Conservation (phyloP, 2,329 filamentous ascomycete species). For the Fusarium chuoi region DNA sequence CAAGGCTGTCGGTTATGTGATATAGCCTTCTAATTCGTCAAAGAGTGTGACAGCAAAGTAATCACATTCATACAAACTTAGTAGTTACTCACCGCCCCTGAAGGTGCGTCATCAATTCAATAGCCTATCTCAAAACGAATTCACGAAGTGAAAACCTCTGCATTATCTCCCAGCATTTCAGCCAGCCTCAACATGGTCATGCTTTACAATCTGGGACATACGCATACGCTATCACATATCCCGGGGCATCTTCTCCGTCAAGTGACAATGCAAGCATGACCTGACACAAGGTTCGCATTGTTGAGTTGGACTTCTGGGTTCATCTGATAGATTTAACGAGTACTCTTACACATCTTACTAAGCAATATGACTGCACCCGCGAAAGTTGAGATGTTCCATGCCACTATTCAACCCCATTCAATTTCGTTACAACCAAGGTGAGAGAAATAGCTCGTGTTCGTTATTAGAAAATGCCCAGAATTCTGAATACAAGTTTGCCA, state of each 20-base stretch:
- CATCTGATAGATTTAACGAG: accelerated
- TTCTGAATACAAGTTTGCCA: too few relatives aligned
- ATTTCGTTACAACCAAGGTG: too few relatives aligned
- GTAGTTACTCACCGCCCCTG: neutral
- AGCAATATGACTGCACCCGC: neutral
- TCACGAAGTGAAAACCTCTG: too few relatives aligned
- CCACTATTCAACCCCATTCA: neutral
- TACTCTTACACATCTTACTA: neutral
- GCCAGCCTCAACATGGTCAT: neutral
- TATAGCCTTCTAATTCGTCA: neutral
- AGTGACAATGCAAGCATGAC: neutral
- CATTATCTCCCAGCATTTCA: neutral
- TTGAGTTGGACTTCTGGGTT: neutral
- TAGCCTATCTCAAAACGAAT: too few relatives aligned
- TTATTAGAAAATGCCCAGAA: too few relatives aligned
- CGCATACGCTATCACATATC: neutral
- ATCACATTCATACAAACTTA: neutral
- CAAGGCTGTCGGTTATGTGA: neutral
- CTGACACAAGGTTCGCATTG: accelerated
- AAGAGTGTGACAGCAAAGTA: neutral
- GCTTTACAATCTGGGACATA: neutral
- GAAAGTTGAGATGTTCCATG: neutral
- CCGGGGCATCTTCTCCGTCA: too few relatives aligned
- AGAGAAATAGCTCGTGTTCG: too few relatives aligned
- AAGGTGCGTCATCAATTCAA: too few relatives aligned